phyloP scores from a whole-genome alignment of 176 grass and related monocot species.

The Sorghum bicolor region Sorghum_bicolor_NCBIv3 NC_012873.2:59226001-59226500 shows the following conservation, averaged over 20 bases:
- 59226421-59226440: constrained; percentile 33
- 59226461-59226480: constrained; percentile 46
- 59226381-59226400: constrained; percentile 55
- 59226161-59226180: constrained; percentile 35
- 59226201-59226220: constrained; percentile 64
- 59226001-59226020: not conserved
- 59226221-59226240: constrained; percentile 46
- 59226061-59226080: not conserved
- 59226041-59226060: constrained; percentile 25
- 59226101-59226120: constrained; percentile 45
- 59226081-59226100: constrained; percentile 45
- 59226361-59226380: constrained; percentile 53
- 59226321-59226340: constrained; percentile 49
- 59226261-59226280: not conserved
- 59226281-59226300: not conserved
- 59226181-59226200: constrained; percentile 20
- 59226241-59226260: constrained; percentile 51
- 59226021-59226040: not conserved
- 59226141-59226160: constrained; percentile 19
- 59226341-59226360: constrained; percentile 55
- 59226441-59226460: constrained; percentile 48
- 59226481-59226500: constrained; percentile 62
- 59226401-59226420: constrained; percentile 54
- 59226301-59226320: constrained; percentile 21
- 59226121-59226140: constrained; percentile 13